Evolutionary conservation across 495 filamentous ascomycete genomes (phyloP).

Genomic region (Durotheca rogersii): DNA sequence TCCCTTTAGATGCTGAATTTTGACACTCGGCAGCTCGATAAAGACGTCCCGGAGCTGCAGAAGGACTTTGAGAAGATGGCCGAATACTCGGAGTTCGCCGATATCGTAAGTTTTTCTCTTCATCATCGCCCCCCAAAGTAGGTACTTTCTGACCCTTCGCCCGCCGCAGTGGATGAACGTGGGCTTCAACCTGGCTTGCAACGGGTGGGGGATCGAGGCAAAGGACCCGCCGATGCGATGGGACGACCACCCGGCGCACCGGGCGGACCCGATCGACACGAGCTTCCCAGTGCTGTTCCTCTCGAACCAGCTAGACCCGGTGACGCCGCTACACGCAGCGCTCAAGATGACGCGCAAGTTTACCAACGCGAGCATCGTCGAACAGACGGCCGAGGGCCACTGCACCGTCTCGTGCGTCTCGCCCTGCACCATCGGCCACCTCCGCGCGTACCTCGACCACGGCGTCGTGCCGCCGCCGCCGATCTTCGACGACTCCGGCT

Average conservation of each 20-base stretch:
- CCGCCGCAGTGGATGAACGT: conserved; percentile 36
- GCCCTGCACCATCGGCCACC: conserved; percentile 40
- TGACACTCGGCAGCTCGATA: conserved; percentile 34
- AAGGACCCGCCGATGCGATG: conserved; percentile 41
- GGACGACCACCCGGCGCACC: conserved; percentile 35
- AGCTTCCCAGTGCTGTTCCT: conserved; percentile 61
- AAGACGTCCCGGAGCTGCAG: conserved; percentile 40
- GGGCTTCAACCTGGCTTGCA: conserved; percentile 44
- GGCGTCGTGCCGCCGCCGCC: conserved; percentile 46
- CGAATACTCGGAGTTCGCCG: conserved; percentile 44
- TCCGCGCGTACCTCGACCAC: conserved; percentile 42
- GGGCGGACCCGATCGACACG: conserved; percentile 44
- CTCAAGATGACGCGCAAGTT: conserved; percentile 54
- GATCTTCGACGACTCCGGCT: conserved; percentile 10
- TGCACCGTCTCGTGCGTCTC: conserved; percentile 43
- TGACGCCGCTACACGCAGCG: conserved; percentile 55
- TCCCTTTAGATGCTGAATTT: neutral
- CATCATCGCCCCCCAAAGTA: neutral
- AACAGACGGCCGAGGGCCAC: conserved; percentile 48
- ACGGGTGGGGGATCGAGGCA: conserved; percentile 42
- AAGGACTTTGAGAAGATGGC: conserved; percentile 40
- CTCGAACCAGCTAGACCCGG: conserved; percentile 60
- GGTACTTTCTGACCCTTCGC: neutral
- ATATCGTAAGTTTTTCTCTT: conserved; percentile 39
- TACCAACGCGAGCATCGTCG: conserved; percentile 46